These are phyloP conservation scores for Coffea canephora DNA, from an alignment of 257 asterid species.

Conservation along the genomic window DNA sequence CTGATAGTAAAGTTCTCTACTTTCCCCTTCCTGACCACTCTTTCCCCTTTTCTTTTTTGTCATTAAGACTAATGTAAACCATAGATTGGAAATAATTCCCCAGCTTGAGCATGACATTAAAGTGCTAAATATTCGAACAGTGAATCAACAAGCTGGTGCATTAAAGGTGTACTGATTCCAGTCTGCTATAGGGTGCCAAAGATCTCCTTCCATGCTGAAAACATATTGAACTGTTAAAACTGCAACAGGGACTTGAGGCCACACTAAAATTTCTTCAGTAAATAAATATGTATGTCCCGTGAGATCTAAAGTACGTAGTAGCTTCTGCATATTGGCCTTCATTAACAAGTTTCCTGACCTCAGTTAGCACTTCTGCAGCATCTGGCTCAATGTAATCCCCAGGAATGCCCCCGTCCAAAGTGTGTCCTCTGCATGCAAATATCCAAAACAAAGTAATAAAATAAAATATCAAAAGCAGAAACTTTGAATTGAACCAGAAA, in stretches of 20 bases:
- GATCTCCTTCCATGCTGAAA: not conserved
- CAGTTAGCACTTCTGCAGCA: constrained; percentile 42
- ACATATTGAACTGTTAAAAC: not conserved
- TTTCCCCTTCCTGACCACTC: too few relatives aligned
- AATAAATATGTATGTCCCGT: not conserved
- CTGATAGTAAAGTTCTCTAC: not conserved
- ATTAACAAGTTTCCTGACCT: constrained; percentile 65
- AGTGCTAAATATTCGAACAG: not conserved
- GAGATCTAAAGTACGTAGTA: constrained; percentile 34
- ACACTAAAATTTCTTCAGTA: not conserved
- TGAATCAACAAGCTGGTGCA: not conserved
- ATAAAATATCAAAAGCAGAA: not conserved
- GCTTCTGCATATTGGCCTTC: constrained; percentile 57
- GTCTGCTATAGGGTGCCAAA: not conserved
- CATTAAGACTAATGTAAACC: not conserved
- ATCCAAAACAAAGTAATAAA: constrained; percentile 12
- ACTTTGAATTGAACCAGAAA: too few relatives aligned
- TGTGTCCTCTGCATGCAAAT: constrained; percentile 61
- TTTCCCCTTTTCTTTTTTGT: too few relatives aligned
- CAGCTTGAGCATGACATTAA: not conserved
- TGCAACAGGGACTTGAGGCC: not conserved
- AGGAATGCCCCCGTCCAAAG: constrained; percentile 75
- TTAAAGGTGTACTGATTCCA: not conserved
- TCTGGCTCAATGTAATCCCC: constrained; percentile 49
- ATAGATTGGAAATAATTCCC: not conserved